Evolutionary conservation across 768 basidiomycete species (phyloP), one percentile per base, ranked within the genome.

Genomic region (Auriscalpium orientale): DNA sequence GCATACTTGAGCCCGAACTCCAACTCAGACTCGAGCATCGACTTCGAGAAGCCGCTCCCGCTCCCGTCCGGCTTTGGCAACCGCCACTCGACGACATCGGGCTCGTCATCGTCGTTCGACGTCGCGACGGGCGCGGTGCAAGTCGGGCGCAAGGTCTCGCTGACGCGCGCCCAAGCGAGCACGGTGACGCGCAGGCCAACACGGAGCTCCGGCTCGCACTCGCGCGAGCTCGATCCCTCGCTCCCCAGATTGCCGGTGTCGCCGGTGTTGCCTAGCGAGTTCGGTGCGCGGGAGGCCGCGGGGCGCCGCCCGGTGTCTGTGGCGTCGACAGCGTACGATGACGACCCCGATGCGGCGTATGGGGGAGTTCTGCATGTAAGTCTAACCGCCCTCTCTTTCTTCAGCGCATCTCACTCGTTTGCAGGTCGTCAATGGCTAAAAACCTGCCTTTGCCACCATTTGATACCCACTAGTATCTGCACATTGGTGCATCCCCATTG

Each of bases 221-320:
- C 60, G 28, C 46, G 56, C 43, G 48, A 48, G 53, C 53, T 65
- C n/a, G 63, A 64, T 34, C 64, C 59, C 20, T 38, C 28, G 18
- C 47, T 58, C 46, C 62, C 62, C 46, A 48, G 34, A 45, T 13
- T 59, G 48, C 63, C 64, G 13, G 56, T 56, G 7, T 33, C 56
- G 33, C 56, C 57, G 11, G 53, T 56, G 43, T 53, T 67, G 44
- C 64, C 62, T 11, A 63, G 63, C 13, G 50, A 62, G 60, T 66
- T 66, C 58, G 65, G 66, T 9, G 28, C 21, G n/a, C 20, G 34
- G 33, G 35, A 51, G 51, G 21, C 9, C 13, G 33, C 7, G 33
- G 33, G 35, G 13, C 33, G 16, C 15, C 16, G 34, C 12, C n/a
- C 28, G 8, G 44, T 15, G 1, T n/a, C 28, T 43, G 11, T 28